Evolutionary conservation across 2,329 filamentous ascomycete genomes (phyloP), one percentile per base, ranked within the genome.

Genomic region (Penicillium capsulatum): DNA sequence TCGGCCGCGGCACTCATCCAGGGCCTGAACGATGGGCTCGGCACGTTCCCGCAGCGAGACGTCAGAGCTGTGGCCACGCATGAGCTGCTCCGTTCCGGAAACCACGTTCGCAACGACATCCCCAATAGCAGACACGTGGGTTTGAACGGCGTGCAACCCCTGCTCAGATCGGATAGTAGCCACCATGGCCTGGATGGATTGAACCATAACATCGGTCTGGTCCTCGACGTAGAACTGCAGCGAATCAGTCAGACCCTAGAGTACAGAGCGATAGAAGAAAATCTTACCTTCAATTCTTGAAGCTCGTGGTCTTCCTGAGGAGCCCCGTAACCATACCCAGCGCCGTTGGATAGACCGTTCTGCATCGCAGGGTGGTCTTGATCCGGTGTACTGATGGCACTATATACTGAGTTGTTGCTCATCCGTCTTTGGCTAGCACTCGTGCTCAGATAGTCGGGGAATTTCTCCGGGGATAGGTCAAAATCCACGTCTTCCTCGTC

Each of bases 161-260:
- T 77, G 77, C 49, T 84, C 79, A 35, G 75, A 73, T 38, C 84
- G 82, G 46, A 89, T 83, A 19, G 79, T 80, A 38, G 77, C 75
- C 32, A 94, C 86, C 6, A 94, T 76, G n/a, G 81, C 78, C 64
- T 92, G 86, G 48, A 94, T 89, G 31, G 81, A 85, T 50, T 87
- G 80, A 17, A 92, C 83, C 43, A 94, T 75, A 3, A 81, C 70
- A 35, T 86, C 84, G 8, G 84, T 90, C 61, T 92, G 86, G 58
- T 90, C 85, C 58, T 92, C 85, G 24, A 94, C 77, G 59, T 88
- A 90, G 44, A 86, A 77, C 79, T 84, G n/a, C 6, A 28, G 43
- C 40, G 19, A 37, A n/a, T 50, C 38, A 55, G 57, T 45, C 34
- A 44, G n/a, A 16, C 8, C 34, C 15, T 8, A 24, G 6, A 11